These are phyloP conservation scores for Abortiporus biennis DNA, from an alignment of 1,284 basidiomycete genomes.

Conservation along the genomic window DNA sequence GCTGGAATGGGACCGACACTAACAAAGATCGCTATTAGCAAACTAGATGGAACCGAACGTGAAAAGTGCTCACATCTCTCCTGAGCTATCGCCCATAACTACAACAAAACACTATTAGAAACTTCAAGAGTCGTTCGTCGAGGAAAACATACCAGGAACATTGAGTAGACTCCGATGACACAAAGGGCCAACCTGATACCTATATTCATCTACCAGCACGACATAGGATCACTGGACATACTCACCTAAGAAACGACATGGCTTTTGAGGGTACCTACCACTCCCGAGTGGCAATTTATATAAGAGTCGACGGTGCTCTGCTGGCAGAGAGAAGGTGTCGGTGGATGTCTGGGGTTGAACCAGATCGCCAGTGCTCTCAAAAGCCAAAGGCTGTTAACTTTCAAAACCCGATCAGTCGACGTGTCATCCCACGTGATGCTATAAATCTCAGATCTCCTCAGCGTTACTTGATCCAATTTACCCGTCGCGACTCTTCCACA, in stretches of 20 bases:
- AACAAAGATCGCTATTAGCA: constrained; percentile 3
- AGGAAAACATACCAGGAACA: constrained; percentile 58
- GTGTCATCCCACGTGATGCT: constrained; percentile 1
- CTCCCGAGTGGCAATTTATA: not conserved
- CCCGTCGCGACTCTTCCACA: too few species aligned
- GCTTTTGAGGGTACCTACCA: not conserved
- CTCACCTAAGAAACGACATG: constrained; percentile 8
- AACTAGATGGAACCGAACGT: not conserved
- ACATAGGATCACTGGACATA: not conserved
- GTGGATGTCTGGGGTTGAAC: too few species aligned
- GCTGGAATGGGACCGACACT: constrained; percentile 84
- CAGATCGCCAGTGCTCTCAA: not conserved
- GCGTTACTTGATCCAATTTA: not conserved
- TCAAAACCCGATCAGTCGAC: constrained; percentile 1
- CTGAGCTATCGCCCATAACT: constrained; percentile 90
- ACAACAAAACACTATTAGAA: constrained; percentile 11
- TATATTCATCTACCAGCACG: not conserved
- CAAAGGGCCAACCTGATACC: constrained; percentile 54
- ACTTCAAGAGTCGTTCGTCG: constrained; percentile 6
- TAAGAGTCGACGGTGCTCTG: not conserved
- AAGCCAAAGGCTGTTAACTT: not conserved
- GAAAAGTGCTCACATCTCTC: constrained; percentile 64
- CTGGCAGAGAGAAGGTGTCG: not conserved
- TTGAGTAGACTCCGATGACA: constrained; percentile 68
- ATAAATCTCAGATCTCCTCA: too few species aligned